Percentiles rank a stretch among this genome's conserved stretches.
These are phyloP conservation scores for Epichloe elymi DNA, from an alignment of 2,329 filamentous ascomycete genomes.

Conservation along the genomic window DNA sequence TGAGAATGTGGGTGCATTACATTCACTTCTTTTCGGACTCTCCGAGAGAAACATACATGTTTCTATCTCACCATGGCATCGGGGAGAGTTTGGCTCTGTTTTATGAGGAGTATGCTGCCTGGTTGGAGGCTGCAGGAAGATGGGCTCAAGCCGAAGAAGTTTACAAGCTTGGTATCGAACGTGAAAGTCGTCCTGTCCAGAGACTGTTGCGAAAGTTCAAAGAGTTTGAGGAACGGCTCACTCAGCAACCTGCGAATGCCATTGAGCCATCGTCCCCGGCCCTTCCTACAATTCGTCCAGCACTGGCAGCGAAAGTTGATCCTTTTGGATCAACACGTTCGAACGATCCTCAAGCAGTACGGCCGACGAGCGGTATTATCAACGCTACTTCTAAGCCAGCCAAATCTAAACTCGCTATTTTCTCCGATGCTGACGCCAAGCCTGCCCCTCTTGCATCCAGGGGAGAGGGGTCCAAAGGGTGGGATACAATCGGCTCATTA, in stretches of 20 bases:
- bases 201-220: conserved; percentile 78
- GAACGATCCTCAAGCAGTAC: conserved; percentile 53
- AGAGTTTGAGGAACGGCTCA: conserved; percentile 72
- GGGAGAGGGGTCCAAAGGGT: conserved; percentile 53
- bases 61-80: conserved; percentile 75
- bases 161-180: conserved; percentile 78
- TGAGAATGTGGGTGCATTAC: conserved; percentile 90
- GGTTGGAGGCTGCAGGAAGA: conserved; percentile 71
- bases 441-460: conserved; percentile 42
- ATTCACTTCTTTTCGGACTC: conserved; percentile 85
- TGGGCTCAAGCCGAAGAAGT: conserved; percentile 92
- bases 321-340: conserved; percentile 54
- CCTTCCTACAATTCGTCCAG: conserved; percentile 68
- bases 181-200: conserved; percentile 70
- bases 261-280: conserved; percentile 73
- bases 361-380: conserved; percentile 32
- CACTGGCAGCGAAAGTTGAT: conserved; percentile 72
- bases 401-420: conserved; percentile 78
- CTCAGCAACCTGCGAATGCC: conserved; percentile 48
- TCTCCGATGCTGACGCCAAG: conserved; percentile 61
- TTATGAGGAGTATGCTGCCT: conserved; percentile 93
- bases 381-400: conserved; percentile 47
- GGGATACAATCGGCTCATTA: conserved; percentile 83
- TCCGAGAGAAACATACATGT: conserved; percentile 87
- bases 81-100: conserved; percentile 80